Evolutionary conservation across 2,329 filamentous ascomycete species (phyloP).

Genomic region (Exophiala sp.): DNA sequence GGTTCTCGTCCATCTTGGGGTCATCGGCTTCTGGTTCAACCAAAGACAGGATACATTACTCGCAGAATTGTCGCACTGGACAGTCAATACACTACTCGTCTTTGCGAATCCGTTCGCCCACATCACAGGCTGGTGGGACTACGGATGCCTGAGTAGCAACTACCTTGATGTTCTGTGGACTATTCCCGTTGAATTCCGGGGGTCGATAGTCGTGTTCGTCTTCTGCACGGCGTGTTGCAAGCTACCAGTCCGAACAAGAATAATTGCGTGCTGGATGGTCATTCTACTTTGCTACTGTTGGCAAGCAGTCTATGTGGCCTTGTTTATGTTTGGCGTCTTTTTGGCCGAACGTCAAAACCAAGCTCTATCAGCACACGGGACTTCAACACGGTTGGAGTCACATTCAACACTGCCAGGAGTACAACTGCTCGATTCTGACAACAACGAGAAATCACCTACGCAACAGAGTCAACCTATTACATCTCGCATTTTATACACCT

Average conservation of each 20-base stretch:
- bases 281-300: conserved; percentile 16
- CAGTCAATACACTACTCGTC: too few species aligned
- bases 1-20: background rate
- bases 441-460: background rate
- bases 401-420: background rate
- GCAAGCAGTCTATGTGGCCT: conserved; percentile 13
- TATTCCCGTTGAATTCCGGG: conserved; percentile 46
- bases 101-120: conserved; percentile 13
- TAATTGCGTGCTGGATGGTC: conserved; percentile 2
- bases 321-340: conserved; percentile 17
- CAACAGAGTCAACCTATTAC: background rate
- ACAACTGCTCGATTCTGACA: too few species aligned
- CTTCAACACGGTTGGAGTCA: conserved; percentile 7
- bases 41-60: too few species aligned
- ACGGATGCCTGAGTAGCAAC: conserved; percentile 12
- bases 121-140: conserved; percentile 18
- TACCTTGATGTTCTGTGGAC: conserved; percentile 36
- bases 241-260: conserved; percentile 4
- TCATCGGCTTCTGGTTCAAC: background rate
- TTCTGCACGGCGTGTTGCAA: conserved; percentile 15
- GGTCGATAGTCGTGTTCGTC: conserved; percentile 33
- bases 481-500: conserved; percentile 2
- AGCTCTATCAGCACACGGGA: conserved; percentile 13
- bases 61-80: too few species aligned
- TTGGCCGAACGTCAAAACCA: conserved; percentile 17